phyloP scores from a whole-genome alignment of 2,329 filamentous ascomycete species.

The Thielaviopsis euricoi region DNA sequence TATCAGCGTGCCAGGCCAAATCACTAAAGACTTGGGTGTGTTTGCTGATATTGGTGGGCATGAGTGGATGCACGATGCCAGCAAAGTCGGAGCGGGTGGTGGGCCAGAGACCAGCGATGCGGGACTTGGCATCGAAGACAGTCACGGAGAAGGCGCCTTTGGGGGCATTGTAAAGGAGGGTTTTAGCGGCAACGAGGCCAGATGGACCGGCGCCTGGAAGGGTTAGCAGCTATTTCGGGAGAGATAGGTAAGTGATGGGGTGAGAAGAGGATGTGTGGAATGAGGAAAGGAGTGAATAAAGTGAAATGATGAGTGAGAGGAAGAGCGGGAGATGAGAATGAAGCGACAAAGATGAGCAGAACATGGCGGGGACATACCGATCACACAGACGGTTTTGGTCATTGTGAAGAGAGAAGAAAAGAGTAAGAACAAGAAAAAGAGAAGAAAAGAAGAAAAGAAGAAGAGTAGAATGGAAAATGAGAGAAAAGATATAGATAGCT shows the following conservation, averaged over 20 bases:
- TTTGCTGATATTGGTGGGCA: constrained; percentile 58
- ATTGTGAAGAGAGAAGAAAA: constrained; percentile 14
- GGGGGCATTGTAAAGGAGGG: constrained; percentile 44
- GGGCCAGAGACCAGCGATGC: constrained; percentile 69
- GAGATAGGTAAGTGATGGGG: too few relatives aligned
- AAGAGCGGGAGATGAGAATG: too few relatives aligned
- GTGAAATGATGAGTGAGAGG: too few relatives aligned
- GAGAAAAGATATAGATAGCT: too few relatives aligned
- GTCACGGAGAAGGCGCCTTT: constrained; percentile 45
- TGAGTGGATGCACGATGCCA: constrained; percentile 46
- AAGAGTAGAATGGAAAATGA: not conserved
- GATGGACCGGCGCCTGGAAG: constrained; percentile 49
- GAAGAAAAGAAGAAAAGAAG: not conserved
- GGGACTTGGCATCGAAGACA: constrained; percentile 48
- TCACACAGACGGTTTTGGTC: constrained; percentile 25
- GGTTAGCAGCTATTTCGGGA: constrained; percentile 1
- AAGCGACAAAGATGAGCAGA: not conserved
- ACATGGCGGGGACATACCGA: constrained; percentile 18
- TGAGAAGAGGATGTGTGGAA: not conserved
- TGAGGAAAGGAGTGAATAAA: not conserved
- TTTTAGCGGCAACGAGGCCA: constrained; percentile 56
- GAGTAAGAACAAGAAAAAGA: too few relatives aligned
- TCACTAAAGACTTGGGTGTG: constrained; percentile 63
- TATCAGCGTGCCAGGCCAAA: constrained; percentile 46
- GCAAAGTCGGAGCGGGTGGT: constrained; percentile 28